Base-by-base conservation (phyloP, 768 basidiomycete species). In the Ramaria sp. region DNA sequence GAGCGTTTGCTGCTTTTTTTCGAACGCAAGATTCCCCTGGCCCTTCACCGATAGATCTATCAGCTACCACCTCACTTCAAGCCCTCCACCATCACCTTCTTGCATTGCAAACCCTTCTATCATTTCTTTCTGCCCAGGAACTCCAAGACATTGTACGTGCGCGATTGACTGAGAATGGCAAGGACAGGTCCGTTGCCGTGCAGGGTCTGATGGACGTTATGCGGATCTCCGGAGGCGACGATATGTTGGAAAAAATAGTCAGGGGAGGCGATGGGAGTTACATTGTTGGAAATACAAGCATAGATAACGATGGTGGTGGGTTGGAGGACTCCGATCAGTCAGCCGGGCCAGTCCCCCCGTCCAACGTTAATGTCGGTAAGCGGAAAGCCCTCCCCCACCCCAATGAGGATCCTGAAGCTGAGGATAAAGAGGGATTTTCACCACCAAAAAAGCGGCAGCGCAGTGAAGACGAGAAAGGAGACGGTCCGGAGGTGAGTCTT, bases 121-220 rank as follows among this genome's bases (percentile, higher is more conserved):
- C 55, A 2, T 49, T 33, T 24, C 43, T 57, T 34, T 47, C 55
- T 30, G 46, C 24, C 3, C 17, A 34, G 7, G 55, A 57, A 20
- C 55, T 57, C 17, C 45, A 57, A 15, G 31, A 33, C 22, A 37
- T 57, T 34, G 46, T 57, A 12, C 43, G 48, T 20, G 27, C 45
- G 17, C 55, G 55, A 20, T 31, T 57, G 48, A 33, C 3, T 27
- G 55, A 57, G 38, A 27, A 31, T 27, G 45, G 43, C 30, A 57
- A 37, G 22, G 55, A 57, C 27, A 47, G 47, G 55, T 38, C 55
- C 6, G 11, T 15, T 22, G 55, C 55, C 17, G 27, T 57, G 20
- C 55, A 30, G 34, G 55, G 55, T 10, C 37, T 57, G 55, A 46
- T 57, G 55, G 55, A 57, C 24, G 30, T 57, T 19, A 49, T 57